Evolutionary conservation across 306 rosid species (phyloP).

Genomic region (Vigna radiata): DNA sequence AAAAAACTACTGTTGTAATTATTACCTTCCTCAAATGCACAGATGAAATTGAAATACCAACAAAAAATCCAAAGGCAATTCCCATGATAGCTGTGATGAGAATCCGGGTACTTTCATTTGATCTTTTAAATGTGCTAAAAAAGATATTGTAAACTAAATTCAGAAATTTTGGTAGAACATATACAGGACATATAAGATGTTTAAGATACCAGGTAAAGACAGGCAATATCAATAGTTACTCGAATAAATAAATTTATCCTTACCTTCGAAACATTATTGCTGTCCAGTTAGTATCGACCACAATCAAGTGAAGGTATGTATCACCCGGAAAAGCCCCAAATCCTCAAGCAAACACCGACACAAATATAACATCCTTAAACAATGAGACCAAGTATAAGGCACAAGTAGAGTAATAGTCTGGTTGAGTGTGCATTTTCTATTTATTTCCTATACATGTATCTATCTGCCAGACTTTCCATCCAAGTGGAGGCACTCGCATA

Average conservation of each 20-base stretch:
- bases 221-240: not conserved
- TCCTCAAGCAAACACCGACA: conserved; percentile 44
- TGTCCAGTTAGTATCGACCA: conserved; percentile 49
- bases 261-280: conserved; percentile 62
- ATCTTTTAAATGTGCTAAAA: conserved; percentile 60
- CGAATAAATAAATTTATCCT: conserved; percentile 27
- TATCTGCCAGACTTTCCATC: conserved; percentile 22
- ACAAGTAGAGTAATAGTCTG: conserved; percentile 18
- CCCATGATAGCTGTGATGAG: conserved; percentile 69
- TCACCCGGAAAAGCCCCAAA: conserved; percentile 42
- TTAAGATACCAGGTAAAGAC: conserved; percentile 17
- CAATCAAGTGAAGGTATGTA: conserved; percentile 50
- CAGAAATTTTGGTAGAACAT: conserved; percentile 34
- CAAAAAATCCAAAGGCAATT: conserved; percentile 73
- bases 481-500: conserved; percentile 5
- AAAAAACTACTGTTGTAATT: conserved; percentile 23
- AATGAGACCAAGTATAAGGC: conserved; percentile 24
- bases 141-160: conserved; percentile 37
- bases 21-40: conserved; percentile 71
- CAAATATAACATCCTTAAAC: conserved; percentile 53
- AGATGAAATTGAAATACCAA: conserved; percentile 80
- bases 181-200: conserved; percentile 2
- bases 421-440: conserved; percentile 2
- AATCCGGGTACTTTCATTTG: conserved; percentile 70
- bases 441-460: conserved; percentile 29